Percentiles rank a stretch among this genome's conserved stretches.
These are phyloP conservation scores for Diaporthe sp. DNA, from an alignment of 2,329 filamentous ascomycete species.

Conservation along the genomic window DNA sequence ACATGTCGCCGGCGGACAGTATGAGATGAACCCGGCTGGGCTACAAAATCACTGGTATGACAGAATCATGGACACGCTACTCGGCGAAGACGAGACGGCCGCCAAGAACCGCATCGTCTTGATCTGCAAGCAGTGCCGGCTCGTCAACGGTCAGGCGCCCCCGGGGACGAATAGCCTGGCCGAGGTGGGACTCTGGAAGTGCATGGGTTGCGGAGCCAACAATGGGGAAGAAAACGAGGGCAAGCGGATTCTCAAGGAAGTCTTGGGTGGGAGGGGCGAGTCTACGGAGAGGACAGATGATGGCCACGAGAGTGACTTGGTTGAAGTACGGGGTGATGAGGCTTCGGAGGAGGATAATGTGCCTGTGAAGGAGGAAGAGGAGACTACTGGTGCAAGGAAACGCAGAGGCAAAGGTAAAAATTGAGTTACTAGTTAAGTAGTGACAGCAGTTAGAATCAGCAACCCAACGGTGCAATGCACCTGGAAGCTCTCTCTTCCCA, in stretches of 20 bases:
- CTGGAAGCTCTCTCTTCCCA: no score
- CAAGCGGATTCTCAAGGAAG: slow-evolving; percentile 78
- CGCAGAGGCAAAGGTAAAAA: slow-evolving; percentile 24
- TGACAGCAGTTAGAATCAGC: background rate
- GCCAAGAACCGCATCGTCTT: slow-evolving; percentile 91
- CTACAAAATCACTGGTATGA: slow-evolving; percentile 87
- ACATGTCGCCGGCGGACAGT: slow-evolving; percentile 40
- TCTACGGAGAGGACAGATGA: slow-evolving; percentile 41
- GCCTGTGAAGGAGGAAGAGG: slow-evolving; percentile 23
- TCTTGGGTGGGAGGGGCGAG: slow-evolving; percentile 56
- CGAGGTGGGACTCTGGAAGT: slow-evolving; percentile 90
- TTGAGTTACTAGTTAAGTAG: background rate
- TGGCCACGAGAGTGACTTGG: slow-evolving; percentile 39
- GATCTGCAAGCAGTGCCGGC: slow-evolving; percentile 84
- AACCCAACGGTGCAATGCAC: background rate
- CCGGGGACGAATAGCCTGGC: slow-evolving; percentile 83
- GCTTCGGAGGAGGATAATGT: slow-evolving; percentile 1
- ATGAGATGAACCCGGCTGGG: slow-evolving; percentile 46
- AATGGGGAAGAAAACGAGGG: slow-evolving; percentile 88
- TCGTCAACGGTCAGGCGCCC: slow-evolving; percentile 96
- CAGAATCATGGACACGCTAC: slow-evolving; percentile 88
- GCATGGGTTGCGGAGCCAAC: slow-evolving; percentile 83
- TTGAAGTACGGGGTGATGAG: slow-evolving; percentile 34
- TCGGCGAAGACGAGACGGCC: slow-evolving; percentile 94
- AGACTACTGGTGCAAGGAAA: slow-evolving; percentile 4